A percentile compares a stretch with the other conserved stretches of the same genome.
These are phyloP conservation scores for Psilocybe mexicana DNA, from an alignment of 1,284 basidiomycete species.

Conservation along the genomic window DNA sequence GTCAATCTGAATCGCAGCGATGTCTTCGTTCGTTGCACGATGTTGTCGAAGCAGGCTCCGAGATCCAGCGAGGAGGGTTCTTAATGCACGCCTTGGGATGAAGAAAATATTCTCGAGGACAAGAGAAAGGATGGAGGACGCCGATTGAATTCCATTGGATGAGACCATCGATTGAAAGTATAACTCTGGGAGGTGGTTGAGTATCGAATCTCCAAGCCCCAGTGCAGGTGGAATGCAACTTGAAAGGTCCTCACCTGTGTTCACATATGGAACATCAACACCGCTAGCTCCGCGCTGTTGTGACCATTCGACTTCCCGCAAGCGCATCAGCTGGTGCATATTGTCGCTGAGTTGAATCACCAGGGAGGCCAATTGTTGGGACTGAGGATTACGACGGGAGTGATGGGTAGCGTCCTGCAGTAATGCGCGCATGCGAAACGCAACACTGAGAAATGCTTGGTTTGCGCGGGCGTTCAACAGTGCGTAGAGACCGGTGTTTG, in stretches of 20 bases:
- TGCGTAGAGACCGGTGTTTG: not conserved
- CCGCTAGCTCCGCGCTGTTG: slow-evolving; percentile 5
- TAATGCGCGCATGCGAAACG: not conserved
- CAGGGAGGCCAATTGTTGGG: not conserved
- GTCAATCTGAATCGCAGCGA: slow-evolving; percentile 5
- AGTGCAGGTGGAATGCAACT: too few relatives aligned
- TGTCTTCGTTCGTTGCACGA: not conserved
- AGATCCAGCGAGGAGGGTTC: slow-evolving; percentile 1
- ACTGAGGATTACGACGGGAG: not conserved
- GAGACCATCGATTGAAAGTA: not conserved
- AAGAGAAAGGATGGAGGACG: slow-evolving; percentile 1
- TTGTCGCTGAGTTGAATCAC: not conserved
- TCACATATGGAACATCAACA: not conserved
- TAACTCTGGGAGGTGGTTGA: not conserved
- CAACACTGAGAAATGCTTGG: not conserved
- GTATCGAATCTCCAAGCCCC: not conserved
- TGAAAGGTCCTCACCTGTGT: slow-evolving; percentile 2
- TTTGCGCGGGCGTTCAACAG: not conserved
- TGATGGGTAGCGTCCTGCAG: not conserved
- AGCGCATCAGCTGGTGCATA: not conserved
- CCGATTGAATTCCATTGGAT: not conserved
- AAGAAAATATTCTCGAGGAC: slow-evolving; percentile 10
- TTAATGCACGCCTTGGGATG: slow-evolving; percentile 5
- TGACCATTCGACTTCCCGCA: slow-evolving; percentile 10
- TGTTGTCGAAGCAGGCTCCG: slow-evolving; percentile 1